phyloP scores from a whole-genome alignment of 305 asterid species.

The Solanum aculeatissimum region DNA sequence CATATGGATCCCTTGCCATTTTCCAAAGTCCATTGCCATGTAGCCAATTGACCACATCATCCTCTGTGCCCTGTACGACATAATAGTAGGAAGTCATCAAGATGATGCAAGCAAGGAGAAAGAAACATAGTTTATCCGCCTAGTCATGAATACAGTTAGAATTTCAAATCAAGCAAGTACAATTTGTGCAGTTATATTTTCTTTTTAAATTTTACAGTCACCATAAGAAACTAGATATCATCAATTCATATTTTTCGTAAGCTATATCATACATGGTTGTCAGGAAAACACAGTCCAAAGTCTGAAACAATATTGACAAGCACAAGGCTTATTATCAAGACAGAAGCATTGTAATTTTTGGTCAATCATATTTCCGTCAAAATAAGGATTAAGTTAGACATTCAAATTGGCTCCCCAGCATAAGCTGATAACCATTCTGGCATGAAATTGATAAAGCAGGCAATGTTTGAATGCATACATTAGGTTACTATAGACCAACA shows the following conservation, averaged over 20 bases:
- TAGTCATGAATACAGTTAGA: neutral
- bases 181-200: neutral
- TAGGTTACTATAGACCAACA: neutral
- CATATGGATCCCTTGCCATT: constrained; percentile 82
- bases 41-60: constrained; percentile 85
- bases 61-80: constrained; percentile 77
- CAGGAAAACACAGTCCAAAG: neutral
- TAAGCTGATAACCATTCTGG: neutral
- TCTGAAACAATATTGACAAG: neutral
- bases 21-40: constrained; percentile 86
- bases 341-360: neutral
- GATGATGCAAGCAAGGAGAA: neutral
- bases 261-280: neutral
- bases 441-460: neutral
- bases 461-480: neutral
- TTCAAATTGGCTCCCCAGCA: neutral
- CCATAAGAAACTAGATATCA: neutral
- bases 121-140: neutral
- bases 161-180: neutral
- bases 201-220: neutral
- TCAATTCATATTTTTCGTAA: neutral
- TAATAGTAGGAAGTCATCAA: neutral
- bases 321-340: neutral
- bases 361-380: neutral
- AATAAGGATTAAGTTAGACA: neutral